A percentile compares a stretch with the other conserved stretches of the same genome.
These are phyloP conservation scores for Tricholoma sp. DNA, from an alignment of 768 basidiomycete genomes.

Conservation along the genomic window DNA sequence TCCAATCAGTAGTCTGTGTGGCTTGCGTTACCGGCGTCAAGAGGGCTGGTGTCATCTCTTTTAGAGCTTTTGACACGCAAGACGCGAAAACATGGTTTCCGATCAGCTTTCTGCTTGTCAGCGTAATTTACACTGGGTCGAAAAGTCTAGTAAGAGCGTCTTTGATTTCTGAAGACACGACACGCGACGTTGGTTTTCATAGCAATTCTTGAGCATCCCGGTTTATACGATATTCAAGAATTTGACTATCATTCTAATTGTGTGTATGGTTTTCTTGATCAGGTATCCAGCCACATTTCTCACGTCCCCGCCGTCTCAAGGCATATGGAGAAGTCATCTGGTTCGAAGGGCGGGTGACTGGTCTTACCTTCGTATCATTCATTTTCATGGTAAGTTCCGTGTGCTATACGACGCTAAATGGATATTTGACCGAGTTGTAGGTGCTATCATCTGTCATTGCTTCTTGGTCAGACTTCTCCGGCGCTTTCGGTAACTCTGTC, in stretches of 20 bases:
- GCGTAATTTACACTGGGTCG: conserved; percentile 96
- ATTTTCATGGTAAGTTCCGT: conserved; percentile 71
- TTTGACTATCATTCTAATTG: conserved; percentile 97
- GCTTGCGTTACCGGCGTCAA: conserved; percentile 72
- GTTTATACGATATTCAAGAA: conserved; percentile 99
- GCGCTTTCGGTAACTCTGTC: conserved; percentile 30
- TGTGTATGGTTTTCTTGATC: conserved; percentile 30
- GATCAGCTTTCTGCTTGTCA: conserved; percentile 86
- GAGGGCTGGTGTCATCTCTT: conserved; percentile 71
- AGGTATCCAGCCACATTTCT: neutral
- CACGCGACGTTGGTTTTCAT: conserved; percentile 5
- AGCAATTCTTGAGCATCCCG: conserved; percentile 98
- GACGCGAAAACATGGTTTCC: conserved; percentile 95
- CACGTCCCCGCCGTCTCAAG: conserved; percentile 29
- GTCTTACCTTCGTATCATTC: conserved; percentile 85
- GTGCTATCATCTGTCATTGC: conserved; percentile 92
- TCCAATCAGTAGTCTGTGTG: conserved; percentile 88
- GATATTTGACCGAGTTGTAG: conserved; percentile 30
- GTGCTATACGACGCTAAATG: neutral
- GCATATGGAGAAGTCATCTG: conserved; percentile 97
- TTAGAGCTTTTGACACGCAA: conserved; percentile 74
- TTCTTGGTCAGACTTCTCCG: conserved; percentile 88
- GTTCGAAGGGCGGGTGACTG: conserved; percentile 89
- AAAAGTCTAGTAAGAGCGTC: conserved; percentile 80
- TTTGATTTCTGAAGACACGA: neutral